Evolutionary conservation across 1,284 basidiomycete species (phyloP).

Genomic region (Earliella scabrosa): DNA sequence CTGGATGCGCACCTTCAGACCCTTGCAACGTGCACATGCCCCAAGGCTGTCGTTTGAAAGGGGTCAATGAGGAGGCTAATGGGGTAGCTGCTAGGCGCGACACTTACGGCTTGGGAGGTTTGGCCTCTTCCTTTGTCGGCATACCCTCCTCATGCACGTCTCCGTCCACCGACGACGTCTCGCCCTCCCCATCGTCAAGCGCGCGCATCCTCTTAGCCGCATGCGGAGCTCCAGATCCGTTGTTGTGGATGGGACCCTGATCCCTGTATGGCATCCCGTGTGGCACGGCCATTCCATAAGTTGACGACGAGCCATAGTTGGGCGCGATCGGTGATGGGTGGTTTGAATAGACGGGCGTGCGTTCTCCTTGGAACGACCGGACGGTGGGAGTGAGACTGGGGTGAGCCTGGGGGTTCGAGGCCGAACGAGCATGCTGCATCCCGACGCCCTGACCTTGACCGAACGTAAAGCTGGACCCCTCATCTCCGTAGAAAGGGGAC

Average conservation of each 20-base stretch:
- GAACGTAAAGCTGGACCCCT: slow-evolving; percentile 13
- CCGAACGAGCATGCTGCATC: slow-evolving; percentile 14
- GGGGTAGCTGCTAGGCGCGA: not conserved
- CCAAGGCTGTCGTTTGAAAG: slow-evolving; percentile 43
- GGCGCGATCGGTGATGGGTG: slow-evolving; percentile 17
- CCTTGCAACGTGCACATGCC: slow-evolving; percentile 75
- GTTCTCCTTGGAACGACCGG: slow-evolving; percentile 19
- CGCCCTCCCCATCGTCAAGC: slow-evolving; percentile 48
- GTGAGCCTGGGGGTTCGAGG: slow-evolving; percentile 13
- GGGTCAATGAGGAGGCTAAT: slow-evolving; percentile 2
- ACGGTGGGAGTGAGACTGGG: slow-evolving; percentile 21
- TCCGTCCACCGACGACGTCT: slow-evolving; percentile 29
- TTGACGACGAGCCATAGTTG: slow-evolving; percentile 9
- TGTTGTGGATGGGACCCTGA: slow-evolving; percentile 13
- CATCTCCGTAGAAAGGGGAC: slow-evolving; percentile 20
- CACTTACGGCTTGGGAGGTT: slow-evolving; percentile 50
- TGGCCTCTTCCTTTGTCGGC: slow-evolving; percentile 39
- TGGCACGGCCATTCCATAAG: slow-evolving; percentile 13
- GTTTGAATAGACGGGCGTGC: slow-evolving; percentile 15
- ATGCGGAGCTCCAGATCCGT: slow-evolving; percentile 16
- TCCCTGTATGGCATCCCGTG: slow-evolving; percentile 17
- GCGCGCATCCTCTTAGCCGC: slow-evolving; percentile 42
- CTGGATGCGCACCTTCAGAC: slow-evolving; percentile 55
- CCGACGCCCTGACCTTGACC: slow-evolving; percentile 6
- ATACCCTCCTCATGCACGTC: slow-evolving; percentile 31